These are phyloP conservation scores for Alternaria tenuissima DNA, from an alignment of 2,329 filamentous ascomycete species.

Conservation along the genomic window DNA sequence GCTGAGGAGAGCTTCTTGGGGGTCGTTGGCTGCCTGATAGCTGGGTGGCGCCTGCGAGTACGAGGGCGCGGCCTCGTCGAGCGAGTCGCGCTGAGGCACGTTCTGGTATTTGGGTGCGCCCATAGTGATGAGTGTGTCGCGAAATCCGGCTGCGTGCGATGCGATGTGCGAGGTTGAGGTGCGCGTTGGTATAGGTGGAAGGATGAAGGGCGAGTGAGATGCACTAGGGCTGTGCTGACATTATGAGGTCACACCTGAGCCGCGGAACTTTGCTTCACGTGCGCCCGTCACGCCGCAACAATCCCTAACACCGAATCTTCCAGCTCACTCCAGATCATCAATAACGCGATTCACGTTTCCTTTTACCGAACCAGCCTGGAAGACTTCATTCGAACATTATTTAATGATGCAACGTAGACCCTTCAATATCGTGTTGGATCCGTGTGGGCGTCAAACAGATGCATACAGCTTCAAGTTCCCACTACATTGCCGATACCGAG, in stretches of 20 bases:
- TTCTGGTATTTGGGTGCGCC: slow-evolving; percentile 82
- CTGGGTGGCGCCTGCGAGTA: slow-evolving; percentile 84
- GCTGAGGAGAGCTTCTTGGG: slow-evolving; percentile 67
- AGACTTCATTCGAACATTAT: too few species aligned
- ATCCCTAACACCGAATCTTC: too few species aligned
- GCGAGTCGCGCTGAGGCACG: slow-evolving; percentile 85
- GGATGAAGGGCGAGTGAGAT: slow-evolving; percentile 4
- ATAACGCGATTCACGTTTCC: too few species aligned
- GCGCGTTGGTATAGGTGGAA: slow-evolving; percentile 1
- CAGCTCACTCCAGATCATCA: too few species aligned
- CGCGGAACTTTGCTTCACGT: slow-evolving; percentile 14
- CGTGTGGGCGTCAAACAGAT: too few species aligned
- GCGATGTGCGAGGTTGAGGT: neutral
- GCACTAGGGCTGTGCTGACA: slow-evolving; percentile 13
- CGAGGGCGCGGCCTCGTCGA: slow-evolving; percentile 65
- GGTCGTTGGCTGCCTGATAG: slow-evolving; percentile 71
- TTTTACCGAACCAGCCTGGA: too few species aligned
- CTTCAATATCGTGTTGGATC: too few species aligned
- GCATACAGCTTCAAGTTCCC: too few species aligned
- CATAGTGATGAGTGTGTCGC: slow-evolving; percentile 59
- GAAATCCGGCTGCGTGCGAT: neutral
- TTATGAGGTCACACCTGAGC: slow-evolving; percentile 17
- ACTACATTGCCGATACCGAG: too few species aligned
- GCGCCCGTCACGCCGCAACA: too few species aligned
- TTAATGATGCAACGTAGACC: too few species aligned